Base-by-base conservation (phyloP, 1,284 basidiomycete species). In the Pterulicium gracile region DNA sequence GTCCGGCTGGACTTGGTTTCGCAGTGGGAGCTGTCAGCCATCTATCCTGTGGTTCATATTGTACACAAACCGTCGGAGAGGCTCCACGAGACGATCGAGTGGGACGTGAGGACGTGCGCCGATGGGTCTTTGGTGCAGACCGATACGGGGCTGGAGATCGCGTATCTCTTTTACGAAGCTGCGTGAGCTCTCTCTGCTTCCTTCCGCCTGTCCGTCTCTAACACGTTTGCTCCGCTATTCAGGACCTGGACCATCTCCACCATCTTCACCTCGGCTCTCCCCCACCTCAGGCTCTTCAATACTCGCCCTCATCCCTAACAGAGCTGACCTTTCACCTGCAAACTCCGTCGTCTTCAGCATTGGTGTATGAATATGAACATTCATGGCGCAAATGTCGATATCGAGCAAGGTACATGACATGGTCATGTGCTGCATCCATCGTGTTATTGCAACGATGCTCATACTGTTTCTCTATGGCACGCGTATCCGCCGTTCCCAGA, bases 121-220 rank as follows among this genome's bases (percentile, higher is more conserved):
- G 54, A 59, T 40, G 58, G 62, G n/a, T 51, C 41, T 2, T 51
- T 65, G 27, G 42, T 53, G 12, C 60, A 63, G 10, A 52, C 47
- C 22, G 34, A 32, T 1, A 55, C 55, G 0, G 49, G 49, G 0
- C 40, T 51, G 2, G 56, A 60, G 44, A 54, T 60, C 13, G 47
- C 56, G 2, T 64, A 65, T 49, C 54, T 65, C n/a, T 65, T 54
- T 47, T 65, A 63, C 63, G 64, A 65, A 44, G 62, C 62, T 17
- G 39, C 47, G 55, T 56, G 27, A 40, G n/a, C n/a, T n/a, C n/a
- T n/a, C n/a, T n/a, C n/a, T n/a, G n/a, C n/a, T n/a, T n/a, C n/a
- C n/a, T 54, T 50, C 5, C 22, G 4, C 42, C 5, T 22, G 14
- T 27, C 23, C 41, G n/a, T n/a, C n/a, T n/a, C n/a, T n/a, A n/a